These are phyloP conservation scores for Nasturtium officinale DNA, from an alignment of 345 rosid genomes.

Conservation along the genomic window DNA sequence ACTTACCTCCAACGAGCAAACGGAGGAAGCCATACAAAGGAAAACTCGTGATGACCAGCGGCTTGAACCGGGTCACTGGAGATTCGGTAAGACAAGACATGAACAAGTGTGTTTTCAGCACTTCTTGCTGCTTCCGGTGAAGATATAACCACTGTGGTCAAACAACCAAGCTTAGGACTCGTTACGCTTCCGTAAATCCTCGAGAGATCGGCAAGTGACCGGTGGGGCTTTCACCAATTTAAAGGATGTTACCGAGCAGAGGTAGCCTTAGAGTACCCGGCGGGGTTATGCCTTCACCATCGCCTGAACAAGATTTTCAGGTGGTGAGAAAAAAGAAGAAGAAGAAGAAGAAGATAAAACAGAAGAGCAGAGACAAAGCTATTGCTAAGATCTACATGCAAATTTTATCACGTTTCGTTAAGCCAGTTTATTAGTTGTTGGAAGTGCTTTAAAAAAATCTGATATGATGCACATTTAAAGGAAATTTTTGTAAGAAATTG, in stretches of 20 bases:
- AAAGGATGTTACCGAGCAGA: conserved; percentile 48
- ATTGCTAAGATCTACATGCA: background rate
- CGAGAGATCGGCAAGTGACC: conserved; percentile 45
- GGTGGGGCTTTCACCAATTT: conserved; percentile 48
- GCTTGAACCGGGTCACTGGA: conserved; percentile 41
- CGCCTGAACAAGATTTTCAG: background rate
- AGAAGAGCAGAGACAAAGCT: conserved; percentile 18
- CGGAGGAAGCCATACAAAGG: conserved; percentile 48
- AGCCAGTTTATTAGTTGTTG: background rate
- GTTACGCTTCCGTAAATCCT: conserved; percentile 46
- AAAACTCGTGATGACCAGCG: conserved; percentile 38
- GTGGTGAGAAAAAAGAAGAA: background rate
- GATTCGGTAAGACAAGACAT: conserved; percentile 35
- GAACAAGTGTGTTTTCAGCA: conserved; percentile 52
- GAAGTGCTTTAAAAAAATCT: background rate
- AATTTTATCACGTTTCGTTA: background rate
- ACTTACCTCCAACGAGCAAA: conserved; percentile 46
- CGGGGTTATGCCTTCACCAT: conserved; percentile 25
- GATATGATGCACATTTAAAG: background rate
- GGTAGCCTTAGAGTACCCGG: conserved; percentile 50
- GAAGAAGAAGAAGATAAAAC: conserved; percentile 2
- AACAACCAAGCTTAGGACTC: conserved; percentile 47
- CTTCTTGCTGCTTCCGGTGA: conserved; percentile 49
- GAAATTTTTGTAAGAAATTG: background rate
- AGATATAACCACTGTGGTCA: conserved; percentile 47